phyloP scores from a whole-genome alignment of 2,329 filamentous ascomycete species.

The Thermoascus crustaceus region DNA sequence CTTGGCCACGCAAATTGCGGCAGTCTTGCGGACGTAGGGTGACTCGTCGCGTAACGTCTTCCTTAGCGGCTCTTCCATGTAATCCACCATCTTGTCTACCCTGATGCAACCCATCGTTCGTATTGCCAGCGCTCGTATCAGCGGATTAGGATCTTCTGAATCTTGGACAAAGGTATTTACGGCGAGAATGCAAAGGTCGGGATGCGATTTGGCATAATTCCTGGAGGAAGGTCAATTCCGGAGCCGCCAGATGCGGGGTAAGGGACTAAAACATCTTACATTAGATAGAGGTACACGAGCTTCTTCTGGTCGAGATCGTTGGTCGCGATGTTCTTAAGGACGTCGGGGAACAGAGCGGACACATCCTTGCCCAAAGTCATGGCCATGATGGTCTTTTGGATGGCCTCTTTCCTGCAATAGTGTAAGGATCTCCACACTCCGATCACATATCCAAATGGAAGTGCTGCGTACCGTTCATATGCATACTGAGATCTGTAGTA shows the following conservation, averaged over 20 bases:
- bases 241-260: neutral
- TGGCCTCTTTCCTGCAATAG: conserved; percentile 72
- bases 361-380: conserved; percentile 99
- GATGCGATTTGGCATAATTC: conserved; percentile 99
- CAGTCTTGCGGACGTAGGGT: conserved; percentile 96
- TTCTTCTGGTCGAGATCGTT: conserved; percentile 96
- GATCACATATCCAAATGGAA: conserved; percentile 2
- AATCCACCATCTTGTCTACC: conserved; percentile 99
- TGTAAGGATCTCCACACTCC: conserved; percentile 20
- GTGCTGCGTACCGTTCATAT: conserved; percentile 64
- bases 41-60: conserved; percentile 97
- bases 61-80: conserved; percentile 95
- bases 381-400: conserved; percentile 99
- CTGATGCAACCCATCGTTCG: conserved; percentile 98
- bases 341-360: conserved; percentile 91
- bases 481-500: conserved; percentile 81
- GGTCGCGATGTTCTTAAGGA: conserved; percentile 97
- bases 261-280: conserved; percentile 50
- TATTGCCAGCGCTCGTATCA: conserved; percentile 89
- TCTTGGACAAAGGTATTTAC: conserved; percentile 99
- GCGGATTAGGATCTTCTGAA: conserved; percentile 93
- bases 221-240: conserved; percentile 38
- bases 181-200: conserved; percentile 94
- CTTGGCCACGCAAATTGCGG: conserved; percentile 95
- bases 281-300: conserved; percentile 94